Evolutionary conservation across 1,284 basidiomycete genomes (phyloP), one percentile per base, ranked within the genome.

Genomic region (Sparassis latifolia): DNA sequence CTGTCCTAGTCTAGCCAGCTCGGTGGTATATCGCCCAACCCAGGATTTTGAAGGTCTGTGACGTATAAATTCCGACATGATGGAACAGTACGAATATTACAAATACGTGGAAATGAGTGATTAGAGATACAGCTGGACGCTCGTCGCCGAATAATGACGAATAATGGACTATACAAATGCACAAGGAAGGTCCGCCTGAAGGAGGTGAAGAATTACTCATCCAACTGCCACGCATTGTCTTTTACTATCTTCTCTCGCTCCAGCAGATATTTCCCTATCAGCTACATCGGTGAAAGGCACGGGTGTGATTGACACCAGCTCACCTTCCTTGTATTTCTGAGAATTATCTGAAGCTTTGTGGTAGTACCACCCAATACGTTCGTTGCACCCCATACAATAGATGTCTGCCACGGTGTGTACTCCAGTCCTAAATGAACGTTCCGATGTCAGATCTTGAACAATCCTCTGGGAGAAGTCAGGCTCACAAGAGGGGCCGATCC

Each of bases 321-420:
- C 47, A 81, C 90, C 86, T 79, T 93, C 91, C 66, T 93, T 93
- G 63, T 93, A 93, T 63, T 86, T 89, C 78, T 94, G 91, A 5
- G 80, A 76, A 32, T 73, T 70, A 58, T 93, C 88, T 2, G 82
- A 78, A 5, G 91, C 89, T 60, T 85, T 87, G 62, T 89, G 78
- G 58, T 94, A 93, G 60, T 76, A 89, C 90, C 90, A 93, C 0
- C 91, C 91, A 3, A 93, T 58, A 28, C 85, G 78, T 12, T 84
- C 84, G 52, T 83, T 82, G 66, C 90, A 93, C 0, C 86, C 88
- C 37, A 85, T 54, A 62, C 90, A 92, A 62, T 76, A 86, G 0
- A 86, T 78, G 60, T 92, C 90, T 10, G 86, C 84, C 5, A 91
- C 90, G 0, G 86, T 87, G 59, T 93, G 90, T 6, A 89, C 77